Evolutionary conservation across 208 protist species (phyloP), one percentile per base, ranked within the genome.

Genomic region (Trypanosoma melophagium): DNA sequence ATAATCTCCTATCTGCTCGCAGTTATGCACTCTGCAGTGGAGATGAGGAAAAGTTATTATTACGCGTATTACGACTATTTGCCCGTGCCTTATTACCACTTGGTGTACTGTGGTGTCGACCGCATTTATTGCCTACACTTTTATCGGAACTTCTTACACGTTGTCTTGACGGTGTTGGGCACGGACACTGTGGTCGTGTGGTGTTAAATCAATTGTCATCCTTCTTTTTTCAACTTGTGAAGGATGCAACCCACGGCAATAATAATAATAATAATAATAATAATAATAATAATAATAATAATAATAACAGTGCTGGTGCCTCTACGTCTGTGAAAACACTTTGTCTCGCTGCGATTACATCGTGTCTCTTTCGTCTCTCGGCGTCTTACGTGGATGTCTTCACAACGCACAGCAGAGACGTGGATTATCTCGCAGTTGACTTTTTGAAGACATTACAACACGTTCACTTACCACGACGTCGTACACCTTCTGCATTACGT

Each of bases 371-470:
- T 47, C 71, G 87, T 35, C 71, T 85, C 0, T 70, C 86, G 12
- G 74, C 75, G 13, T 70, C 76, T 38, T 78, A 86, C 71, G 68
- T 92, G 0, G 66, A 84, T 61, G 69, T 92, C 51, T 95, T 90
- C 76, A 91, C 86, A 22, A 70, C 71, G 22, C 80, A 81, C 77
- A 92, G 86, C 75, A 79, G 74, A 60, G 89, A 95, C 54, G 64
- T 84, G 40, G 89, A 95, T 62, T 89, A 79, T 41, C 24, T 95
- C 40, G 79, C 79, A n/a, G 71, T 71, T 8, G 86, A 93, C 54
- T 58, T 93, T 12, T 66, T 95, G 19, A 80, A 77, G 16, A 59
- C 81, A 21, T 63, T 95, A 19, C 76, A 79, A 21, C 77, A 76
- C 40, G 72, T 84, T 50, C 76, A 84, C 38, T 63, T 95, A 44